Base-by-base conservation (phyloP, 495 filamentous ascomycete species). In the Talaromyces borbonicus region DNA sequence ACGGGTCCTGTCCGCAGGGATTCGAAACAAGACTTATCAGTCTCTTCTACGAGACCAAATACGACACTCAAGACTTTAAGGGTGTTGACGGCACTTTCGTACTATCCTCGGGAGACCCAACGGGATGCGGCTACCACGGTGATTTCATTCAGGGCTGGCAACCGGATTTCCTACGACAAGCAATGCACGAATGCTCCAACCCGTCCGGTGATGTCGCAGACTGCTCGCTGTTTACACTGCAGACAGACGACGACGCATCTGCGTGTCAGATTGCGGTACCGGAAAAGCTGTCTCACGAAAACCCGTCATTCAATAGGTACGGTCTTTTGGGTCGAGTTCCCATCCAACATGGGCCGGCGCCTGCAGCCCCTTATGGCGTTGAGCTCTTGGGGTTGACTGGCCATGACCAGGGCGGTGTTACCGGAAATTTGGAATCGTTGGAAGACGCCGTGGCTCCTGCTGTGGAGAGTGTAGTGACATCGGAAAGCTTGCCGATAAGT, bases 91-190 rank as follows among this genome's bases (percentile, higher is more conserved):
- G 90, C 37, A 58, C 80, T 39, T 95, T 94, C 52, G 69, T 89
- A n/a, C 63, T 94, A 30, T 69, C 87, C 11, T 87, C 89, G 51
- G 89, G 88, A 47, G 90, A 97, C 54, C 76, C 79, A 15, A 81
- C 80, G 46, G 87, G 87, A 31, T 89, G 70, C 46, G 86, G 85
- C 14, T 88, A 87, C 53, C 88, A 95, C 52, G 88, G 75, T 23
- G 88, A 95, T 56, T 93, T 93, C 64, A 84, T 93, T 53, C 76
- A 68, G 37, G 88, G 83, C 29, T 95, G 88, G 88, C 76, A 89
- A 18, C 56, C 58, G 4, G 64, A 61, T 19, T 46, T 66, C 36
- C 57, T 71, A n/a, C 58, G 68, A 35, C 11, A 67, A 26, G 69
- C 69, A 20, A 55, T 69, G n/a, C 48, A 72, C 11, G 54, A 57